Evolutionary conservation across 2,329 filamentous ascomycete species (phyloP).

Genomic region (Colletotrichum australisinense): DNA sequence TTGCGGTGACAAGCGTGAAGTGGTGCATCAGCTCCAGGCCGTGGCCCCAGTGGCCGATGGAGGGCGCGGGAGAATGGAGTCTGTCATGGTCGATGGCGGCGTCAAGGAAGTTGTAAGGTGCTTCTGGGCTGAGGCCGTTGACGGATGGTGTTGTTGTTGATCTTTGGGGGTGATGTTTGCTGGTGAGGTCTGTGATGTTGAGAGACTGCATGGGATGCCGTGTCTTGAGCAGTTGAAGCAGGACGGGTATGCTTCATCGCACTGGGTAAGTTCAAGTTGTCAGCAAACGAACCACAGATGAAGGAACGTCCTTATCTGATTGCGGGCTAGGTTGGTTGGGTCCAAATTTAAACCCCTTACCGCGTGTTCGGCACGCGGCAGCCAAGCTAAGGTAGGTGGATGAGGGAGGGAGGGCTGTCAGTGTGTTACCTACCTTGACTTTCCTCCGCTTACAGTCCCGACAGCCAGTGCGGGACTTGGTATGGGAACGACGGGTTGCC

Average conservation of each 20-base stretch:
- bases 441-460: conserved; percentile 46
- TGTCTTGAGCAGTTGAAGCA: conserved; percentile 46
- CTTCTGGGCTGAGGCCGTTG: background rate
- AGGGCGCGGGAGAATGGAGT: background rate
- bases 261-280: conserved; percentile 19
- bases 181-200: background rate
- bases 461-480: conserved; percentile 47
- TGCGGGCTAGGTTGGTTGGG: background rate
- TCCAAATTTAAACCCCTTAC: background rate
- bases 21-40: conserved; percentile 46
- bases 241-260: conserved; percentile 42
- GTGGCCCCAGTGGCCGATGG: conserved; percentile 24
- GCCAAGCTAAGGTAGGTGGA: background rate
- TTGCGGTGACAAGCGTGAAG: conserved; percentile 41
- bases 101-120: background rate
- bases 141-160: background rate
- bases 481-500: conserved; percentile 43
- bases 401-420: background rate
- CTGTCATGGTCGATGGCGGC: background rate
- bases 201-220: conserved; percentile 43
- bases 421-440: conserved; percentile 43
- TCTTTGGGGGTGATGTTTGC: background rate
- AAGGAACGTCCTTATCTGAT: background rate
- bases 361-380: conserved; percentile 11
- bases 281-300: background rate